Evolutionary conservation across 2,329 filamentous ascomycete species (phyloP), one percentile per base, ranked within the genome.

Genomic region (Didymella glomerata): DNA sequence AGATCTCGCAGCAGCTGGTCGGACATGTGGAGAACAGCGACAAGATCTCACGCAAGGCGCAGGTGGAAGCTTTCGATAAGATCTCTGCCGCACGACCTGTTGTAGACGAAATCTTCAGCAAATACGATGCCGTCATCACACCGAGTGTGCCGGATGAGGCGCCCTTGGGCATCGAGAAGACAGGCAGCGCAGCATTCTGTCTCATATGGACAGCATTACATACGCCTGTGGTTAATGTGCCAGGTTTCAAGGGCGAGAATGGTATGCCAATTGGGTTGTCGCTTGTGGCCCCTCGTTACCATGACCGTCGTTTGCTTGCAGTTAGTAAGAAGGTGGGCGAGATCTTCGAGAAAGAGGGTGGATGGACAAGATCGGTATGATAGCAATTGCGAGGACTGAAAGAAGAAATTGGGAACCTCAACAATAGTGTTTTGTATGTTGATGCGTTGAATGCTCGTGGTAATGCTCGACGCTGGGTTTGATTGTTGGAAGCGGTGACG

Each of bases 211-310:
- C 84, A 8, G 67, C 65, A 56, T 72, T 90, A 14, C 87, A 90
- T 61, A 83, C 81, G 1, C 88, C 88, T 0, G 85, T 86, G 0
- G 73, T 89, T n/a, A 89, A 90, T 59, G 72, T 90, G 0, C 86
- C 87, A 0, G 87, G 86, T 0, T 89, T 90, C 63, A 73, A 79
- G 32, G 87, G 88, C 0, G 77, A 78, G 28, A 79, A 84, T 57
- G 81, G 79, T 0, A 73, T 90, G 79, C 88, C 88, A 0, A 80
- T 90, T 36, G 88, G 88, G 0, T 64, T 87, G 20, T 85, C 83
- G 0, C 67, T 86, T 1, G 81, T 86, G 0, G 78, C 78, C 0
- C 76, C 80, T 1, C 55, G 73, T 27, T 75, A 74, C 57, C 63
- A 66, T 44, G 69, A 77, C 34, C 65, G 70, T 52, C 61, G 68